phyloP scores from a whole-genome alignment of 371 early-diverging fungal genomes.

The Mortierella sp. region DNA sequence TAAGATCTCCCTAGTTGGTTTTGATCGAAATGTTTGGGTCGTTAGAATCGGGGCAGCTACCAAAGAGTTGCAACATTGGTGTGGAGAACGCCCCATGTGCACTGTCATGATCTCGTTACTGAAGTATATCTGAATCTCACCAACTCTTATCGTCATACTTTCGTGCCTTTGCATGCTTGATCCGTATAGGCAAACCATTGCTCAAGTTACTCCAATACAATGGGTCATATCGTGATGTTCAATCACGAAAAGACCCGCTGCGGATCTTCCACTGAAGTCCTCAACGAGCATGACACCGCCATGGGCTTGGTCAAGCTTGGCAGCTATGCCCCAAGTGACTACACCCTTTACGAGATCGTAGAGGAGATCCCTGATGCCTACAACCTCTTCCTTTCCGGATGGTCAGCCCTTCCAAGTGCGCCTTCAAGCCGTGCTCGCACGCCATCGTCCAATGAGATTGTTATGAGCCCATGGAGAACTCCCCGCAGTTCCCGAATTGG shows the following conservation, averaged over 20 bases:
- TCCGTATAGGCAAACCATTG: constrained; percentile 59
- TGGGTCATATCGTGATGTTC: constrained; percentile 60
- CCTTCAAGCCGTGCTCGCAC: constrained; percentile 26
- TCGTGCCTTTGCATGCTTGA: background rate
- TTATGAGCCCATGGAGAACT: constrained; percentile 20
- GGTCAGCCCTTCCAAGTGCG: constrained; percentile 46
- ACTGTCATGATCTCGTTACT: background rate
- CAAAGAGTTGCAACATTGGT: too few species aligned
- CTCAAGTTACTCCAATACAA: constrained; percentile 47
- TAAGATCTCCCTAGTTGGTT: background rate
- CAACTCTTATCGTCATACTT: too few species aligned
- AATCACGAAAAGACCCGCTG: constrained; percentile 58
- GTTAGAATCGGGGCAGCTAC: too few species aligned
- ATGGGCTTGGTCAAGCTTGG: constrained; percentile 57
- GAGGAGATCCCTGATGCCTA: constrained; percentile 62
- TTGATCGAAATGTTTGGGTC: too few species aligned
- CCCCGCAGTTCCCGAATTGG: background rate
- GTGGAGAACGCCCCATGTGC: too few species aligned
- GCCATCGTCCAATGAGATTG: background rate
- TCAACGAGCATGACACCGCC: constrained; percentile 55
- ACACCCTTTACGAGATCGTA: constrained; percentile 59
- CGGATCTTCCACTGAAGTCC: constrained; percentile 22
- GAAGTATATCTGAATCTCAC: background rate
- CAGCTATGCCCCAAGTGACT: constrained; percentile 49
- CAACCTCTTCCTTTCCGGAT: constrained; percentile 59